A percentile compares a stretch with the other conserved stretches of the same genome.
phyloP scores from a whole-genome alignment of 1,139 yeast genomes.

The Groenewaldozyma auringiensis region DNA sequence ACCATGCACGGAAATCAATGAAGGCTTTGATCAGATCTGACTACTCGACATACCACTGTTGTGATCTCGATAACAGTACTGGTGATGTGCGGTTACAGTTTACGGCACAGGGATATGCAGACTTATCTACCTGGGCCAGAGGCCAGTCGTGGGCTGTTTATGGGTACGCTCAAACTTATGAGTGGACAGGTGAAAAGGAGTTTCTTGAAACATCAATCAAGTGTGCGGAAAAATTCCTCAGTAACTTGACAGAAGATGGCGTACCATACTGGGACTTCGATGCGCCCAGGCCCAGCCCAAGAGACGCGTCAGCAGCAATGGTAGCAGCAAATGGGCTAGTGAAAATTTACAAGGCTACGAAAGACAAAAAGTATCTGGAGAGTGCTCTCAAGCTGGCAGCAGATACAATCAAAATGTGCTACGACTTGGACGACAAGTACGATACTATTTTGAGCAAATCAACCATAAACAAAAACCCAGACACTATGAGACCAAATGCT shows the following conservation, averaged over 20 bases:
- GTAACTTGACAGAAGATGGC: slow-evolving; percentile 22
- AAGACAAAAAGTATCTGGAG: slow-evolving; percentile 7
- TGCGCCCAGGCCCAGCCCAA: slow-evolving; percentile 21
- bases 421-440: too few relatives aligned
- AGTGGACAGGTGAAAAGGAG: slow-evolving; percentile 23
- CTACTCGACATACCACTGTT: slow-evolving; percentile 27
- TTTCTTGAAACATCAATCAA: slow-evolving; percentile 26
- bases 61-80: slow-evolving; percentile 21
- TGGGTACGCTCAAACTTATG: slow-evolving; percentile 26
- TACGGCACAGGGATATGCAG: slow-evolving; percentile 29
- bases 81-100: slow-evolving; percentile 22
- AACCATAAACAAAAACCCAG: slow-evolving; percentile 8
- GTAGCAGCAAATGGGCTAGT: slow-evolving; percentile 23
- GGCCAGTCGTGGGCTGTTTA: slow-evolving; percentile 23
- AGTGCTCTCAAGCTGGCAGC: slow-evolving; percentile 7
- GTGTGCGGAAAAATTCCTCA: slow-evolving; percentile 22
- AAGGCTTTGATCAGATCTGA: slow-evolving; percentile 24
- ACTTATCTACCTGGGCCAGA: slow-evolving; percentile 29
- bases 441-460: slow-evolving; percentile 10
- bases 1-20: slow-evolving; percentile 28
- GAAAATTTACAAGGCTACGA: slow-evolving; percentile 5
- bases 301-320: slow-evolving; percentile 29
- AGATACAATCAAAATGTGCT: slow-evolving; percentile 1
- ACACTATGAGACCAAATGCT: too few relatives aligned
- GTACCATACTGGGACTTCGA: slow-evolving; percentile 31